Base-by-base conservation (phyloP, 371 early-diverging fungal species). In the Rhizopus microsporus region DNA sequence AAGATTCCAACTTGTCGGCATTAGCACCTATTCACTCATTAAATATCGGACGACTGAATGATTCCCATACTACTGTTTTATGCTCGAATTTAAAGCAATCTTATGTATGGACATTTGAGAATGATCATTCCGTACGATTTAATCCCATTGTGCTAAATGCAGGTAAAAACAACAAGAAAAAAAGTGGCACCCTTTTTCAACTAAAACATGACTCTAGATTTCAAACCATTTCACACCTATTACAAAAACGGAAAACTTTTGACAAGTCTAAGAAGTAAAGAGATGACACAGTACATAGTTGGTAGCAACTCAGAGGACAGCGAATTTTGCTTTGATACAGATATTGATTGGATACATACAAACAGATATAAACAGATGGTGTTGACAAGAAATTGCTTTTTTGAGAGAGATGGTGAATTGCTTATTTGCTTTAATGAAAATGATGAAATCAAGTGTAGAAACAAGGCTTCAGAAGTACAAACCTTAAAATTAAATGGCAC, bases 21-120 rank as follows among this genome's bases (percentile, higher is more conserved):
- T 32, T 29, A 29, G 16, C 32, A 0, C 62, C 67, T 6, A 51
- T 67, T 39, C 55, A 43, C 37, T 62, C 62, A 4, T 42, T 57
- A 12, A 40, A 43, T 7, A 42, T 65, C 12, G 53, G 42, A 3
- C 7, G 35, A 23, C 0, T n/a, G 3, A 13, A 13, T 3, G 17
- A 60, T 3, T 29, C 40, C 1, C 39, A 40, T 30, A 35, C 40
- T 5, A 17, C 54, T 7, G 32, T 65, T 6, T 16, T 65, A 2
- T 65, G 65, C 15, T 51, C 65, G 16, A 54, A 60, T 33, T 7
- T 38, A 13, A 5, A 16, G 3, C 16, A 35, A 7, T 38, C n/a
- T 16, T 65, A 60, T 48, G 35, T 17, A 7, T 65, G 65, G 65
- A 15, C 10, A 6, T 17, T 37, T 17, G 16, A 37, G 16, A 13